Percentiles rank a stretch among this genome's conserved stretches.
Evolutionary conservation across 2,329 filamentous ascomycete genomes (phyloP).

Genomic region (Alternaria solani): DNA sequence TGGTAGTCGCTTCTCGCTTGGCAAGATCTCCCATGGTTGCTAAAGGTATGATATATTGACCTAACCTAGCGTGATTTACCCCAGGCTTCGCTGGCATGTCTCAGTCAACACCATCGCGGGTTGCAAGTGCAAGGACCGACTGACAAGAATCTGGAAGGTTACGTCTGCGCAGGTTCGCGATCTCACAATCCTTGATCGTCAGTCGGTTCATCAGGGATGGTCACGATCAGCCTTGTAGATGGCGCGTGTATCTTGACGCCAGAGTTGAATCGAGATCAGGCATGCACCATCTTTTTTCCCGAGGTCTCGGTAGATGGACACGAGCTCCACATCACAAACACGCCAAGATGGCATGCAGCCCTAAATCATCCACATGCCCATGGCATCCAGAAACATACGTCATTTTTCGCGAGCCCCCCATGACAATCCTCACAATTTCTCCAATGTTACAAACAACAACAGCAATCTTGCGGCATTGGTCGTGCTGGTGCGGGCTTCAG

Average conservation of each 20-base stretch:
- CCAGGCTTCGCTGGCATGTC: conserved; percentile 26
- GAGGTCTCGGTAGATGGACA: conserved; percentile 9
- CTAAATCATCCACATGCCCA: background rate
- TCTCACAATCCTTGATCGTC: background rate
- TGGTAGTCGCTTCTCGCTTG: background rate
- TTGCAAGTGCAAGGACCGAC: conserved; percentile 4
- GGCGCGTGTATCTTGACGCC: background rate
- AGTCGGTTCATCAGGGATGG: background rate
- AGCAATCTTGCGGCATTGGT: background rate
- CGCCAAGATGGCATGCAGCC: conserved; percentile 11
- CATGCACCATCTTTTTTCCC: conserved; percentile 2
- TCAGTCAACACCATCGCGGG: conserved; percentile 16
- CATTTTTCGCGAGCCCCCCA: background rate
- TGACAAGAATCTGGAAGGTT: background rate
- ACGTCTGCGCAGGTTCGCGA: conserved; percentile 4
- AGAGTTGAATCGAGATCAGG: background rate
- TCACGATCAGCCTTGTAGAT: conserved; percentile 7
- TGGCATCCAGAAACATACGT: conserved; percentile 3
- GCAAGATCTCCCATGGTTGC: conserved; percentile 13
- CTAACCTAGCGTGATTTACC: conserved; percentile 6
- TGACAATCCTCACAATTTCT: background rate
- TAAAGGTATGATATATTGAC: conserved; percentile 3
- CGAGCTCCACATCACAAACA: conserved; percentile 1
- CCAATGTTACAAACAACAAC: background rate
- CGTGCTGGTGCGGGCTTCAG: background rate